Base-by-base conservation (phyloP, 768 basidiomycete genomes). In the Gyrodon lividus region DNA sequence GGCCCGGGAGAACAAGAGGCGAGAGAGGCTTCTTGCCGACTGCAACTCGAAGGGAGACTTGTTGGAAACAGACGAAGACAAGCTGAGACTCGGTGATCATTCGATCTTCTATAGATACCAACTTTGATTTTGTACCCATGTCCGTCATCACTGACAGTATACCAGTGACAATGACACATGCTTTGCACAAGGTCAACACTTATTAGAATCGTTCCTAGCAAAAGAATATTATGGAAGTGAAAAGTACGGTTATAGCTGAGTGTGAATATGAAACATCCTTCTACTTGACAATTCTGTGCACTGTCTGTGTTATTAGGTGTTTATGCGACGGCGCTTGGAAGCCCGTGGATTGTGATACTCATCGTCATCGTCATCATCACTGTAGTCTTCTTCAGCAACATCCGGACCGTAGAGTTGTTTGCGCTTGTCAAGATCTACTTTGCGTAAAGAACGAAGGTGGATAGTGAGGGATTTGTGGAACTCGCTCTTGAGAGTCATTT, bases 381-480 rank as follows among this genome's bases (percentile, higher is more conserved):
- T 71, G 48, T 65, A 68, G 26, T 71, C 64, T 31, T 71, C 68
- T 48, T 71, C 70, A 7, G 68, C 60, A 48, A 68, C 72, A 37
- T 74, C 74, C 17, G 69, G 66, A 3, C 74, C 72, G 45, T 76
- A 75, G 28, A 73, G 61, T 40, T 70, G 70, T 48, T 72, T 70
- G 20, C 79, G 77, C 55, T 78, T 76, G 43, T 78, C 76, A 43
- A 72, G 70, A 59, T 86, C 86, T 10, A 77, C 59, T 63, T 82
- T 83, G 30, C 86, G 84, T 52, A 90, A 65, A 24, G 75, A 71
- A 16, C 84, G 79, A 42, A 90, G 73, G 52, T 80, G 76, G n/a
- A 68, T 48, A 9, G 76, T 71, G 43, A 90, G 68, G 4, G 81
- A 79, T 63, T 79, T 87, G 59, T 85, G 74, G 59, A 90, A 90